These are phyloP conservation scores for Trichoderma arundinaceum DNA, from an alignment of 2,329 filamentous ascomycete genomes.

Conservation along the genomic window DNA sequence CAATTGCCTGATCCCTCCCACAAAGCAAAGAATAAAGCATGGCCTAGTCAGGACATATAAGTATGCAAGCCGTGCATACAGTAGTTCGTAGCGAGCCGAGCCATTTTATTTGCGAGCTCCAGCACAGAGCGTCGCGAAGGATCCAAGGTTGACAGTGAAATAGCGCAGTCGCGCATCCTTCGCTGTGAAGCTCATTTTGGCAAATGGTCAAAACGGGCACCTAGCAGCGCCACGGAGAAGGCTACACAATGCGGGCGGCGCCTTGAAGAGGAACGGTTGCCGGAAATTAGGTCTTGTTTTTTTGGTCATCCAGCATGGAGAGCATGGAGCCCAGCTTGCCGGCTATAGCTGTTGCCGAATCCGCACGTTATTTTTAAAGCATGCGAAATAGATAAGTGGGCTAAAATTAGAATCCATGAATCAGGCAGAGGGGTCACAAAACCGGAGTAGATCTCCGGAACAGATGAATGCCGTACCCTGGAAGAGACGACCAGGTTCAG, in stretches of 20 bases:
- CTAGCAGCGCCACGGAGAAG: neutral
- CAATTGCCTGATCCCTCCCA: neutral
- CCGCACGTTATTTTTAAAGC: conserved; percentile 20
- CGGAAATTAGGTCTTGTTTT: neutral
- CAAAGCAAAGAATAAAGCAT: too few relatives aligned
- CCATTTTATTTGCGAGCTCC: neutral
- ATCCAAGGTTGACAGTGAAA: neutral
- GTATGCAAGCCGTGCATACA: too few relatives aligned
- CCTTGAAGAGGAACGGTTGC: neutral
- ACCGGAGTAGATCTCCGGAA: too few relatives aligned
- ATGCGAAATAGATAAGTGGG: neutral
- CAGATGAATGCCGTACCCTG: neutral
- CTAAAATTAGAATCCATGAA: conserved; percentile 25
- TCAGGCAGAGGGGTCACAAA: neutral
- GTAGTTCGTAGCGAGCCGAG: too few relatives aligned
- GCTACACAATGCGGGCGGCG: neutral
- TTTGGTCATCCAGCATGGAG: too few relatives aligned
- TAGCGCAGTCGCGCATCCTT: neutral
- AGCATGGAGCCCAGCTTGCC: neutral
- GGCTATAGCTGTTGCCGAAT: conserved; percentile 6
- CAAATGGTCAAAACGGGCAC: neutral
- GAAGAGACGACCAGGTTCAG: neutral
- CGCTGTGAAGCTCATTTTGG: neutral
- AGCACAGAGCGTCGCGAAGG: neutral
- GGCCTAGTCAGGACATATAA: too few relatives aligned